Base-by-base conservation (phyloP, 2,329 filamentous ascomycete genomes). In the Beauveria sp. region DNA sequence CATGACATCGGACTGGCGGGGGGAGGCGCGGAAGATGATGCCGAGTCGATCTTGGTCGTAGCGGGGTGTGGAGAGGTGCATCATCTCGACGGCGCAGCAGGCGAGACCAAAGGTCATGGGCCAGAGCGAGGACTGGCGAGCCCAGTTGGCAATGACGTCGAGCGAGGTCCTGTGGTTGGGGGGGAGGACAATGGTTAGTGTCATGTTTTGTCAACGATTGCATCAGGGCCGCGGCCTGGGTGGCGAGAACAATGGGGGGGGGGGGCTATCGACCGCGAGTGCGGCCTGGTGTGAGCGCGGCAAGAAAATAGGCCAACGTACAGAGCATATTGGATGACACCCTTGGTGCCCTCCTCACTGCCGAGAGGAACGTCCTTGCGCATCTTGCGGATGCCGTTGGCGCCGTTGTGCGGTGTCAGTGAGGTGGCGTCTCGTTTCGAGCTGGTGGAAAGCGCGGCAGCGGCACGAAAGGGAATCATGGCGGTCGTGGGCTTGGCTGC, bases 81-180 rank as follows among this genome's bases (percentile, higher is more conserved):
- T 96, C 91, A 96, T 96, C 74, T 96, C 91, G 72, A 96, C 79
- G 75, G 89, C 90, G 76, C 91, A 96, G 83, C 91, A 96, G 70
- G 91, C 91, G 54, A 95, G 88, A 57, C 88, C 91, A 73, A 96
- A 96, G 55, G 89, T 92, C 83, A 96, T 88, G 67, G 91, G 91
- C 91, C 91, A 96, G 58, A 95, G 80, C 18, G 91, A 96, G 61
- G 87, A 85, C 77, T 95, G 89, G 56, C 91, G 87, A 43, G 86
- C 88, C 91, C 91, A 96, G 79, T 93, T 93, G 75, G 88, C 79
- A 65, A 95, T 82, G 70, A 88, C 82, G 73, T 96, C 90, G 71
- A 92, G 82, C 5, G 89, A 88, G 60, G 90, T 91, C 65, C 88
- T 92, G 68, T 50, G 51, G 45, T 42, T 4, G 3, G 9, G 28